Conservation (phyloP, 2,329 filamentous ascomycete genomes). For the Pseudogymnoascus sp. region DNA sequence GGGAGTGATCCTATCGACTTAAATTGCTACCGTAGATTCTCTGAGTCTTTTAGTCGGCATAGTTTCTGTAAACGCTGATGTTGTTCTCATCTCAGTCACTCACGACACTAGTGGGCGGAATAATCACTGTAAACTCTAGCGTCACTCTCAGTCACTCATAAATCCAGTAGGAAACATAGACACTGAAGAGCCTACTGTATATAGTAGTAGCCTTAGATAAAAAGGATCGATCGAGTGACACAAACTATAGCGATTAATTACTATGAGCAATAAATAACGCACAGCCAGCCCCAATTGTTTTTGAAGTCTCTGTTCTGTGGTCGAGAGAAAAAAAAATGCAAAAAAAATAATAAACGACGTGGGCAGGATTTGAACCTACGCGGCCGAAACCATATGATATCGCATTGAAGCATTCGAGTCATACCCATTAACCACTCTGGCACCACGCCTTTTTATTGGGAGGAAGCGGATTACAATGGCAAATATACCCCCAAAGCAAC, state of each 20-base stretch:
- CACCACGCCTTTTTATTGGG: conserved; percentile 18
- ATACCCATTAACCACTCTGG: conserved; percentile 32
- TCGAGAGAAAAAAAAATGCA: background rate
- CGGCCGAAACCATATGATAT: conserved; percentile 10
- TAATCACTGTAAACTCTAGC: background rate
- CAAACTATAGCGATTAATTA: background rate
- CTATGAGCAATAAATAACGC: background rate
- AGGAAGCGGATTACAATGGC: background rate
- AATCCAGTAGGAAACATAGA: too few species aligned
- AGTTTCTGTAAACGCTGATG: background rate
- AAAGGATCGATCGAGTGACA: background rate
- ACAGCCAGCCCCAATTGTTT: too few species aligned
- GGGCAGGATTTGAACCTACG: conserved; percentile 9
- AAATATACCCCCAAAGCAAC: background rate
- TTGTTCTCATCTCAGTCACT: background rate
- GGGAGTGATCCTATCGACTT: background rate
- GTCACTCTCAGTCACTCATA: too few species aligned
- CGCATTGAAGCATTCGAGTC: conserved; percentile 23
- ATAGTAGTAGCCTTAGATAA: too few species aligned
- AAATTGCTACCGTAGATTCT: background rate
- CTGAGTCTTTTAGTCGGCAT: background rate
- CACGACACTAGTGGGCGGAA: background rate
- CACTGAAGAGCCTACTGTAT: too few species aligned
- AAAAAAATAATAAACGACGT: conserved; percentile 8
- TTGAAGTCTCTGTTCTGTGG: background rate